Evolutionary conservation across 306 rosid species (phyloP).

Genomic region (Vigna reflexopilosa): DNA sequence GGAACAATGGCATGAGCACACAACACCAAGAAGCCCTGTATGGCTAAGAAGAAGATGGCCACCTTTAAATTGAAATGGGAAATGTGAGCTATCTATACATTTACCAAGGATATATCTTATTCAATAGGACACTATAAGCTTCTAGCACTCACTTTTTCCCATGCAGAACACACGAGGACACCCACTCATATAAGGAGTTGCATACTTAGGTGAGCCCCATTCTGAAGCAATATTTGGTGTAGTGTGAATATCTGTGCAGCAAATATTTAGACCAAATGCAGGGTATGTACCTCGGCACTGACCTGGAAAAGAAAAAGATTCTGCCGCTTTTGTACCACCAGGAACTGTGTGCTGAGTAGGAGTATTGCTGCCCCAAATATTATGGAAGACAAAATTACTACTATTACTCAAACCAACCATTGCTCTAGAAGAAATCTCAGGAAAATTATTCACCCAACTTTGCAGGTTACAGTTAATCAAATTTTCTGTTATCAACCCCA

Average conservation of each 20-base stretch:
- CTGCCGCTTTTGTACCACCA: conserved; percentile 28
- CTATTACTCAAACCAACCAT: conserved; percentile 29
- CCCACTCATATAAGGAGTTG: conserved; percentile 37
- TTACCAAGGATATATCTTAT: conserved; percentile 9
- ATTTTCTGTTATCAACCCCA: conserved; percentile 32
- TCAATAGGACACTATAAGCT: conserved; percentile 16
- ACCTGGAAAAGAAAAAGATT: conserved; percentile 35
- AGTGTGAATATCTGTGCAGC: conserved; percentile 35
- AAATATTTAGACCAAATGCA: conserved; percentile 23
- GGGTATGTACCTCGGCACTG: conserved; percentile 21
- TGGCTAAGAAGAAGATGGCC: conserved; percentile 55
- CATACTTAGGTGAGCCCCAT: conserved; percentile 23
- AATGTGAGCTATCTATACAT: conserved; percentile 39
- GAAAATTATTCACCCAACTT: conserved; percentile 22
- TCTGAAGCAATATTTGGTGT: conserved; percentile 32
- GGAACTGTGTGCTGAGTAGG: conserved; percentile 24
- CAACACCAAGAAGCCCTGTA: conserved; percentile 62
- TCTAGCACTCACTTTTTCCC: conserved; percentile 49
- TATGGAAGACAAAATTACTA: conserved; percentile 32
- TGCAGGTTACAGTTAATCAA: conserved; percentile 32
- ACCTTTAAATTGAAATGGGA: conserved; percentile 44
- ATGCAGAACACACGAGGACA: conserved; percentile 56
- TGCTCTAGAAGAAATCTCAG: conserved; percentile 34
- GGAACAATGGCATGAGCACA: conserved; percentile 68
- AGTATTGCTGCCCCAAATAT: conserved; percentile 33